phyloP scores from a whole-genome alignment of 2,329 filamentous ascomycete species.

The Fusarium stilboides region DNA sequence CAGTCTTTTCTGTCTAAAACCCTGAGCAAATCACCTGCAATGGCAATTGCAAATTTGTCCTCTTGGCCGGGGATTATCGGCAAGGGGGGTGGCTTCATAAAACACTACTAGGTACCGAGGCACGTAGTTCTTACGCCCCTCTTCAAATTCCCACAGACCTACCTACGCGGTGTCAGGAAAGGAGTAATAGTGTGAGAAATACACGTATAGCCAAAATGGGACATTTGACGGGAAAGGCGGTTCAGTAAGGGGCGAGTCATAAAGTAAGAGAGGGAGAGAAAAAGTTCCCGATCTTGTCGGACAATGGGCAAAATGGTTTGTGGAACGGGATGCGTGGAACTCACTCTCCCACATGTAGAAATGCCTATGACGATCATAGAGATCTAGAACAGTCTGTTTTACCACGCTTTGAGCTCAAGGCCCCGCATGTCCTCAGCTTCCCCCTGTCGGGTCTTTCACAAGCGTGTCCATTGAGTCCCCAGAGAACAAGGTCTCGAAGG shows the following conservation, averaged over 20 bases:
- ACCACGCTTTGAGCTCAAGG: slow-evolving; percentile 25
- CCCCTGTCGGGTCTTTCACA: slow-evolving; percentile 34
- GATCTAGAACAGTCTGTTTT: slow-evolving; percentile 49
- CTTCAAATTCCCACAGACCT: slow-evolving; percentile 20
- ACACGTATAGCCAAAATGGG: neutral
- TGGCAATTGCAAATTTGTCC: slow-evolving; percentile 4
- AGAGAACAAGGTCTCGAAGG: slow-evolving; percentile 38
- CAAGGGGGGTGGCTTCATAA: slow-evolving; percentile 3
- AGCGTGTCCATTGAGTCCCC: slow-evolving; percentile 17
- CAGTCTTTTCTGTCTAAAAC: slow-evolving; percentile 2
- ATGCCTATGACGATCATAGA: slow-evolving; percentile 46
- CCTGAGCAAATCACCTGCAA: neutral
- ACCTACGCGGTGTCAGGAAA: slow-evolving; percentile 20
- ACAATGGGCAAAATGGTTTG: slow-evolving; percentile 34
- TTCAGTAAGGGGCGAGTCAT: slow-evolving; percentile 2
- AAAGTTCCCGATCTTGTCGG: slow-evolving; percentile 40
- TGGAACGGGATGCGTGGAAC: slow-evolving; percentile 46
- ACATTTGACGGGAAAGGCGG: slow-evolving; percentile 5
- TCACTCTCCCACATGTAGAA: slow-evolving; percentile 44
- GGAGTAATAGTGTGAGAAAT: slow-evolving; percentile 9
- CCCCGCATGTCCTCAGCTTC: slow-evolving; percentile 20
- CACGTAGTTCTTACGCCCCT: slow-evolving; percentile 12
- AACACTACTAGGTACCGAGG: slow-evolving; percentile 35
- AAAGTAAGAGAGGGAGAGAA: slow-evolving; percentile 4
- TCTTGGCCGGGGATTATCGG: neutral